Base-by-base conservation (phyloP, 257 asterid species). In the Nyctanthes arbortristis region DNA sequence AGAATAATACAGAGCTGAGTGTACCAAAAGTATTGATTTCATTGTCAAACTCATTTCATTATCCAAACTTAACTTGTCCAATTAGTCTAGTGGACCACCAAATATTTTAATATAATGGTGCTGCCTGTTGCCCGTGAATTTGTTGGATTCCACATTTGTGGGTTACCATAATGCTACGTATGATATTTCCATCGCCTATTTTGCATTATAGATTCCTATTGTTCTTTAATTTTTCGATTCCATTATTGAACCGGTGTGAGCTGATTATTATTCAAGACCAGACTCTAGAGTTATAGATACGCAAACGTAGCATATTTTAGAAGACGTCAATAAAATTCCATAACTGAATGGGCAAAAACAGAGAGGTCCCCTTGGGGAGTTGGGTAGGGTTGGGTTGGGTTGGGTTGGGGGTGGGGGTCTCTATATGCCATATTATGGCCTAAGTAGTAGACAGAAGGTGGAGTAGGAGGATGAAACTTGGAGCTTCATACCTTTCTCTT, bases 361-460 rank as follows among this genome's bases (percentile, higher is more conserved):
- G 10, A 74, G 69, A 66, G 25, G 62, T 65, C 71, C 37, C 75
- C 37, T 16, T 43, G 7, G 55, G 37, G 61, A 61, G n/a, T n/a
- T n/a, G n/a, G n/a, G n/a, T 62, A 37, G 54, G 35, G 18, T 37
- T 52, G 40, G 10, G 37, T 9, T n/a, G n/a, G n/a, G n/a, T n/a
- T n/a, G n/a, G n/a, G n/a, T n/a, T n/a, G n/a, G n/a, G n/a, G n/a
- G n/a, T 27, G 28, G 29, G 61, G 57, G 30, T 39, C 61, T 18
- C 61, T 65, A 8, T 4, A 30, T 25, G 25, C 68, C 37, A 34
- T 74, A 56, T 69, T 49, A 70, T 63, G 69, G 78, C 63, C 76
- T 73, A 79, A 61, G 68, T 40, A 66, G 54, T 32, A 77, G 80
- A 71, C n/a, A n/a, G 80, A 79, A 78, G 73, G 68, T 82, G 80